These are phyloP conservation scores for Pyrus communis DNA, from an alignment of 306 rosid species.

Conservation along the genomic window DNA sequence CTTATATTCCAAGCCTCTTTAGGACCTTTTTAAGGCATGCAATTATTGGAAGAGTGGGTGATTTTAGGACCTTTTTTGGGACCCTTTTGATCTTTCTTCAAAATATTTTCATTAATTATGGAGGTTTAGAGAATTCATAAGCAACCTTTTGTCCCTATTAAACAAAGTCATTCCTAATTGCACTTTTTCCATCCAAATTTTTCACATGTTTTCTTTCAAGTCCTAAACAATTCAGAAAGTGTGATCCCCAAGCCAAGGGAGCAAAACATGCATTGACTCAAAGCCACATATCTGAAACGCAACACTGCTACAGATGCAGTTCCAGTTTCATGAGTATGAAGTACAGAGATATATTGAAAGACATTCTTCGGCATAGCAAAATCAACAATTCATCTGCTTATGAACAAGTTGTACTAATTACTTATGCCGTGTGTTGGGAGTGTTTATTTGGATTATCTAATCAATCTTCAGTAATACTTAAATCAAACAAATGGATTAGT, in stretches of 20 bases:
- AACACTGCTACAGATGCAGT: neutral
- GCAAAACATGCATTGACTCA: neutral
- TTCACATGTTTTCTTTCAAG: neutral
- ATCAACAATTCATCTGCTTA: neutral
- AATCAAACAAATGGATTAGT: neutral
- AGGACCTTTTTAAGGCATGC: neutral
- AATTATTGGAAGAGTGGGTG: slow-evolving; percentile 7
- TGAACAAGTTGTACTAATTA: neutral
- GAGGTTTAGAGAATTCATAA: neutral
- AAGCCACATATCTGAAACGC: neutral
- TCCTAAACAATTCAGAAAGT: neutral
- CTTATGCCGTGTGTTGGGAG: neutral
- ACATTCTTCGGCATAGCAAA: neutral
- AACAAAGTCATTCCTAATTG: neutral
- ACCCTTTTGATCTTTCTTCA: neutral
- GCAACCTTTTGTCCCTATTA: neutral
- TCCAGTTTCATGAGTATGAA: neutral
- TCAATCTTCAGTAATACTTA: neutral
- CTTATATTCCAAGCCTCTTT: neutral
- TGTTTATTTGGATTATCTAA: neutral
- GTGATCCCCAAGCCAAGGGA: neutral
- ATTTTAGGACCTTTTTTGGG: neutral
- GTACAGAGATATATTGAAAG: neutral
- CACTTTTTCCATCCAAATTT: neutral
- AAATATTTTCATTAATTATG: neutral